Evolutionary conservation across 331 rosid genomes (phyloP), one percentile per base, ranked within the genome.

Genomic region (Saraca asoca): DNA sequence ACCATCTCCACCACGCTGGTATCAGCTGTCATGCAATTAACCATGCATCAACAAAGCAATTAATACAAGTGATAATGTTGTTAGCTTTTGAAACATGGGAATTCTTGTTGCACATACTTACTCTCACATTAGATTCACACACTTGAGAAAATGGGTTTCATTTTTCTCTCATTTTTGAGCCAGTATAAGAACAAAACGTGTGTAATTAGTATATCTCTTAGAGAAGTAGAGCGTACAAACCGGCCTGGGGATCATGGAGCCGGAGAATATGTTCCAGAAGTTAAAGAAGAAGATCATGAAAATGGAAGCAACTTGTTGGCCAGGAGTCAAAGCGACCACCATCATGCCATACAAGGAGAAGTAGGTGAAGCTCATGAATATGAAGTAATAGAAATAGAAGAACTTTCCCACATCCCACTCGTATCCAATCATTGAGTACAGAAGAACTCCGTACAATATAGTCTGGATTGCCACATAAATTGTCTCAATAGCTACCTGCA

Each of bases 1-100:
- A 85, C 88, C 91, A 82, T 64, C 86, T 73, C 85, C 82, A 81
- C 85, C 82, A 77, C 73, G 73, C 69, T 29, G 85, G 85, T 73
- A 77, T 77, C 73, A 64, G 75, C 85, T 77, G 79, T 71, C 50
- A 60, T 58, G 31, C 3, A 24, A 24, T 24, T 24, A 24, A 3
- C 31, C 8, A 48, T 38, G 42, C 9, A 38, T 3, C 4, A 19
- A 17, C n/a, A n/a, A n/a, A 45, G 9, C n/a, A 57, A 61, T 12
- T 50, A 60, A 38, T 15, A 56, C 9, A 15, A 33, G 9, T 9
- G 17, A 62, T 42, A 42, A 41, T 12, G 59, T 59, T 39, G 11
- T 5, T 39, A 39, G 43, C 43, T 39, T 24, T 24, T 24, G 3
- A 24, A 24, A 3, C 31, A 24, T 1, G 31, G 31, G 31, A 24